These are phyloP conservation scores for Aspergillus sp. DNA, from an alignment of 2,329 filamentous ascomycete genomes.

Conservation along the genomic window DNA sequence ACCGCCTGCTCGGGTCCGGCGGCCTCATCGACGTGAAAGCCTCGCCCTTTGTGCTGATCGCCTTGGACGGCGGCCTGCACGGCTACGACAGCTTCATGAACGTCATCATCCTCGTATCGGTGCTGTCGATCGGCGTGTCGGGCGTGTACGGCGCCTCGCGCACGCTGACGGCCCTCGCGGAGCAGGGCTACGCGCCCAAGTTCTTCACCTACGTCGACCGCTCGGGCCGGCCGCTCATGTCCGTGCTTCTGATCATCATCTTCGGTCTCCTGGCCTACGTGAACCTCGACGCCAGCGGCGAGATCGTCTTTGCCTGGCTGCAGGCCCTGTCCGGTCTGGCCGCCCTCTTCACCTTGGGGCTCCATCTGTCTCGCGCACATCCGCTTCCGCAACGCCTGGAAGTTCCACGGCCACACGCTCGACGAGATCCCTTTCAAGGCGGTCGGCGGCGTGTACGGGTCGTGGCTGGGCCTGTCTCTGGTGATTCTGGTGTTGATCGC, in stretches of 20 bases:
- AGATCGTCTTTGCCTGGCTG: conserved; percentile 61
- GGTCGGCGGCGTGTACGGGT: conserved; percentile 59
- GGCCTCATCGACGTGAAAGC: conserved; percentile 42
- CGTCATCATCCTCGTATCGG: conserved; percentile 61
- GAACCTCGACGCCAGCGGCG: conserved; percentile 43
- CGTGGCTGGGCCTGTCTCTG: conserved; percentile 59
- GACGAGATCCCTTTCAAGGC: conserved; percentile 66
- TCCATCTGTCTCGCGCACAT: conserved; percentile 66
- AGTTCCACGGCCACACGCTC: conserved; percentile 53
- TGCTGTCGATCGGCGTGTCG: conserved; percentile 59
- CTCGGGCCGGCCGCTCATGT: conserved; percentile 43
- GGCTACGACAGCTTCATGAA: conserved; percentile 66
- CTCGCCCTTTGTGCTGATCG: conserved; percentile 66
- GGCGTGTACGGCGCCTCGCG: conserved; percentile 57
- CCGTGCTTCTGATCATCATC: conserved; percentile 38
- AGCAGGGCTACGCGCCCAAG: conserved; percentile 44
- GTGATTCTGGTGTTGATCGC: conserved; percentile 54
- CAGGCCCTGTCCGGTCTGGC: conserved; percentile 62
- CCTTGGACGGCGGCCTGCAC: conserved; percentile 58
- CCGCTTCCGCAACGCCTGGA: conserved; percentile 64
- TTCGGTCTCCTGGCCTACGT: conserved; percentile 44
- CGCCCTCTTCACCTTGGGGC: conserved; percentile 66
- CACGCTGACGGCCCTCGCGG: conserved; percentile 54
- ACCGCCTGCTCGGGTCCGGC: conserved; percentile 39
- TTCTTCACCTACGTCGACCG: conserved; percentile 47